Percentiles rank a stretch among this genome's conserved stretches.
Conservation (phyloP, 768 basidiomycete species). For the Lyophyllum atratum region DNA sequence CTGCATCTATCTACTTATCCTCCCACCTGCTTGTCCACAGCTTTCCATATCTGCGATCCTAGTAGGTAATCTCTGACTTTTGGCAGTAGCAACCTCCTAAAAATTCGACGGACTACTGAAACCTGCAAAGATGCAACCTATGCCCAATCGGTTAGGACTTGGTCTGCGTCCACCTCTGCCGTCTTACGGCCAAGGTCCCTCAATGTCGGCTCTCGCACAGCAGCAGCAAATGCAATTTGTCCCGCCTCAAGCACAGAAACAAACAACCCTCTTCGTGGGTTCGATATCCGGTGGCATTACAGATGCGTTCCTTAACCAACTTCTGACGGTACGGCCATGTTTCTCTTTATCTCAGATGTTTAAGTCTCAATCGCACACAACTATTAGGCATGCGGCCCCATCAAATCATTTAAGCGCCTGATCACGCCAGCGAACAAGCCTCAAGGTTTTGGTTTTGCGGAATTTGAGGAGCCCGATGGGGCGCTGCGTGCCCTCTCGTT, state of each 20-base stretch:
- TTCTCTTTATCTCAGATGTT: neutral
- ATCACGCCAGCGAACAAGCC: conserved; percentile 92
- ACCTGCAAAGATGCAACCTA: conserved; percentile 57
- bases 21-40: neutral
- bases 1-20: neutral
- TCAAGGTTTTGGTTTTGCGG: conserved; percentile 96
- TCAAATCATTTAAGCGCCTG: conserved; percentile 90
- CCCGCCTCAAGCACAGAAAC: conserved; percentile 68
- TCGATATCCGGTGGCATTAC: conserved; percentile 94
- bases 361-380: neutral
- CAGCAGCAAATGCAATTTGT: conserved; percentile 77
- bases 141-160: conserved; percentile 78
- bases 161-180: conserved; percentile 87
- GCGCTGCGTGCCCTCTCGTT: conserved; percentile 71
- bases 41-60: neutral
- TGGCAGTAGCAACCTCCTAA: neutral
- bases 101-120: neutral
- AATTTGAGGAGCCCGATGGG: conserved; percentile 91
- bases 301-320: conserved; percentile 75
- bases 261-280: conserved; percentile 85
- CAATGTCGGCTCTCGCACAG: conserved; percentile 88
- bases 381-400: conserved; percentile 81
- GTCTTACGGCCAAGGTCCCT: conserved; percentile 89
- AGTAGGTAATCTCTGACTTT: neutral
- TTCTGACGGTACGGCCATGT: conserved; percentile 63